Evolutionary conservation across 768 basidiomycete species (phyloP).

Genomic region (Trametes meyenii): DNA sequence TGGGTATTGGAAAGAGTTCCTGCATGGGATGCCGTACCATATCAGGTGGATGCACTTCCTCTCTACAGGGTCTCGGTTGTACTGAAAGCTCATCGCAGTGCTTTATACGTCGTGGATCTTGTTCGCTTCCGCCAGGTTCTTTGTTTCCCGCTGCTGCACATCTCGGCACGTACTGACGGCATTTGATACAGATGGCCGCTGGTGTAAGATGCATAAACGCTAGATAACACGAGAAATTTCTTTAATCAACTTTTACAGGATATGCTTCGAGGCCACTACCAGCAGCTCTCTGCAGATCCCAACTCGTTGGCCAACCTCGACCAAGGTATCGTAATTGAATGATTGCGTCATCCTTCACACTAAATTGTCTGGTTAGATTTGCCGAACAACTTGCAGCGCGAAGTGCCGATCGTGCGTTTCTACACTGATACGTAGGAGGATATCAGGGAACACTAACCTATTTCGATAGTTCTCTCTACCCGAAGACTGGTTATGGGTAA

Average conservation of each 20-base stretch:
- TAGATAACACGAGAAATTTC: neutral
- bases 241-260: constrained; percentile 49
- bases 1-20: constrained; percentile 91
- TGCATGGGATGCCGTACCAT: constrained; percentile 86
- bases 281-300: constrained; percentile 91
- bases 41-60: constrained; percentile 66
- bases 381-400: constrained; percentile 90
- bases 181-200: constrained; percentile 50
- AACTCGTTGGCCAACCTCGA: constrained; percentile 93
- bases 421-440: neutral
- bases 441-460: neutral
- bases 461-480: constrained; percentile 72
- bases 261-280: constrained; percentile 89
- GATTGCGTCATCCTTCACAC: neutral
- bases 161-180: neutral
- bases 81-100: constrained; percentile 51
- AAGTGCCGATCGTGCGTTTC: constrained; percentile 86
- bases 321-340: constrained; percentile 59
- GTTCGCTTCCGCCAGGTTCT: constrained; percentile 89
- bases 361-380: constrained; percentile 58
- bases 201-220: constrained; percentile 44
- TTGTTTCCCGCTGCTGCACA: neutral
- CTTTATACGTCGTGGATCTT: constrained; percentile 94
- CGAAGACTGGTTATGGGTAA: constrained; percentile 96
- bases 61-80: neutral